Percentiles rank a stretch among this genome's conserved stretches.
Evolutionary conservation across 805 yeast species (phyloP).

Genomic region (Candida alai): DNA sequence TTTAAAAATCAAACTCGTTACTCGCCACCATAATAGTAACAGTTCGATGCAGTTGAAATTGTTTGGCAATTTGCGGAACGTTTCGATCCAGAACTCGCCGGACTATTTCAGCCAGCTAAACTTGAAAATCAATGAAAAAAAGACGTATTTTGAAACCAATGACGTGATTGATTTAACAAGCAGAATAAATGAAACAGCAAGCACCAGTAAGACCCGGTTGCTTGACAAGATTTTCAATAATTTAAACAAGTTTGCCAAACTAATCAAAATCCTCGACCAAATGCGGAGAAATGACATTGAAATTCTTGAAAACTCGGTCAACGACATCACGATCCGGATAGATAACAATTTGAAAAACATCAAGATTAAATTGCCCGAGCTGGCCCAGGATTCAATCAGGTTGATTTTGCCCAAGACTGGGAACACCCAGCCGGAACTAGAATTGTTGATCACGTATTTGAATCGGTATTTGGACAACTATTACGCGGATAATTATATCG

Average conservation of each 20-base stretch:
- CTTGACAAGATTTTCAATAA: constrained; percentile 25
- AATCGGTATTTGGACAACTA: constrained; percentile 19
- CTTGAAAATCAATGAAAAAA: constrained; percentile 18
- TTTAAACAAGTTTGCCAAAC: constrained; percentile 27
- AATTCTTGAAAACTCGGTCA: constrained; percentile 23
- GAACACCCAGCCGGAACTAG: constrained; percentile 7
- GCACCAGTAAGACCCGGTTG: constrained; percentile 11
- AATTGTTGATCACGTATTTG: constrained; percentile 19
- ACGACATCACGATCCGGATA: constrained; percentile 26
- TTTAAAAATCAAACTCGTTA: constrained; percentile 24
- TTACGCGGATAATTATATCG: too few relatives aligned
- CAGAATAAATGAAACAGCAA: constrained; percentile 11
- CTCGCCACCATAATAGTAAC: constrained; percentile 12
- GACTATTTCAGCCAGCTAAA: constrained; percentile 19
- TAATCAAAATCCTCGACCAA: constrained; percentile 33
- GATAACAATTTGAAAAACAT: constrained; percentile 20
- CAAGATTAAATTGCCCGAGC: constrained; percentile 17
- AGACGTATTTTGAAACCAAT: constrained; percentile 25
- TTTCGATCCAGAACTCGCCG: constrained; percentile 17
- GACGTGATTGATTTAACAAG: constrained; percentile 22
- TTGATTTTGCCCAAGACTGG: background rate
- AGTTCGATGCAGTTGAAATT: constrained; percentile 24
- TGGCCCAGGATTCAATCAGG: constrained; percentile 8
- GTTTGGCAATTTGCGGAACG: constrained; percentile 24
- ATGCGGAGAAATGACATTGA: constrained; percentile 24